Evolutionary conservation across 139 green algal species (phyloP).

Genomic region (Asterochloris sp.): DNA sequence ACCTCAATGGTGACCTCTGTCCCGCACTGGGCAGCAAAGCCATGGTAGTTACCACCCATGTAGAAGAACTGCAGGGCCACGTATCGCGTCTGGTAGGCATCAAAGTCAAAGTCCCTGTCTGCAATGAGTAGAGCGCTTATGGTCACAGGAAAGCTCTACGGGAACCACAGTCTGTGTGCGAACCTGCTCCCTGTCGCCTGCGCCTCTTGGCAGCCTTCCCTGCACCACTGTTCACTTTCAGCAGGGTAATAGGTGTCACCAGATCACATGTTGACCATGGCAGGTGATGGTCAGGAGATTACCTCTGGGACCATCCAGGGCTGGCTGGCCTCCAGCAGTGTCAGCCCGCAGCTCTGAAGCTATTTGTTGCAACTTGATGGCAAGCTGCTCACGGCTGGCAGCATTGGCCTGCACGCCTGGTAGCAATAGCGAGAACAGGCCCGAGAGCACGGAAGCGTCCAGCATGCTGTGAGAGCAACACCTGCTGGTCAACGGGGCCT

Average conservation of each 20-base stretch:
- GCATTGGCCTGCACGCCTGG: no score
- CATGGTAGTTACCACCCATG: constrained; percentile 68
- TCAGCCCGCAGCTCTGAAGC: no score
- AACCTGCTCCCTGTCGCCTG: background rate
- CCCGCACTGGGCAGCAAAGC: constrained; percentile 75
- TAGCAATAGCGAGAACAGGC: no score
- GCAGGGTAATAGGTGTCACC: no score
- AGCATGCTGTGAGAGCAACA: no score
- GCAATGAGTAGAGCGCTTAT: background rate
- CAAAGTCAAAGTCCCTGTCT: constrained; percentile 12
- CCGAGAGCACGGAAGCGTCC: no score
- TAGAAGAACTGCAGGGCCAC: constrained; percentile 86
- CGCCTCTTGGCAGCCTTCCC: background rate
- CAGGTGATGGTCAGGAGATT: background rate
- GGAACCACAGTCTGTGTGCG: background rate
- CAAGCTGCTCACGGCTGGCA: no score
- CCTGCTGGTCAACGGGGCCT: no score
- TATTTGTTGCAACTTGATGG: no score
- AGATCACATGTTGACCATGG: background rate
- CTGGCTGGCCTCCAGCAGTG: no score
- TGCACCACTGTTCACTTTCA: background rate
- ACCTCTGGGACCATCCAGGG: no score
- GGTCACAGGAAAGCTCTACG: background rate
- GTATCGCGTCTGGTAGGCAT: constrained; percentile 37
- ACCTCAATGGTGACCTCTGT: constrained; percentile 76